These are phyloP conservation scores for Clavaria fumosa DNA, from an alignment of 768 basidiomycete species.

Conservation along the genomic window DNA sequence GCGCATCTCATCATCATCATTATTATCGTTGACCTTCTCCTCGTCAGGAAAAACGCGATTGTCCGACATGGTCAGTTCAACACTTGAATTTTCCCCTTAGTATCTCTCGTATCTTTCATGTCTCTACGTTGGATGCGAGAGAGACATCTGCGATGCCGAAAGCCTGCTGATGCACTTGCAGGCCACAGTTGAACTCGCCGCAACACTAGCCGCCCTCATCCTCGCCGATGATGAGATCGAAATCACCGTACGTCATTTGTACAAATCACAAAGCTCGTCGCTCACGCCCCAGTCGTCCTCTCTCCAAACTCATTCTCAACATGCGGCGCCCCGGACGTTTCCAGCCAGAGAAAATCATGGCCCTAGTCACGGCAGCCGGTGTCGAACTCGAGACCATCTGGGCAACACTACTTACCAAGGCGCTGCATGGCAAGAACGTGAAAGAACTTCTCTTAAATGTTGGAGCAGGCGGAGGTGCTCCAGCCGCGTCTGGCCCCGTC, in stretches of 20 bases:
- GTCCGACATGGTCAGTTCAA: too few species aligned
- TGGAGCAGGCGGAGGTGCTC: slow-evolving; percentile 80
- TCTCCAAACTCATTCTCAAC: too few species aligned
- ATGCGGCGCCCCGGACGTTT: slow-evolving; percentile 7
- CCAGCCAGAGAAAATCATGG: slow-evolving; percentile 82
- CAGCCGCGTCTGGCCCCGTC: slow-evolving; percentile 37
- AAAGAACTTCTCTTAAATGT: slow-evolving; percentile 93
- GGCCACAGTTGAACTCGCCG: slow-evolving; percentile 64
- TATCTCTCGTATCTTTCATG: too few species aligned
- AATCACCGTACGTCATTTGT: slow-evolving; percentile 76
- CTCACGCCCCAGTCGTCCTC: not conserved
- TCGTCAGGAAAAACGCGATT: too few species aligned
- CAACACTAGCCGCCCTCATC: slow-evolving; percentile 95
- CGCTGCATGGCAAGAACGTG: slow-evolving; percentile 94
- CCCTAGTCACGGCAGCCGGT: slow-evolving; percentile 71
- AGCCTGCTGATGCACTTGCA: too few species aligned
- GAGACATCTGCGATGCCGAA: too few species aligned
- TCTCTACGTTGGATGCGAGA: too few species aligned
- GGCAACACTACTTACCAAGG: slow-evolving; percentile 93
- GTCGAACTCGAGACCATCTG: slow-evolving; percentile 93
- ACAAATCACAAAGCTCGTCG: not conserved
- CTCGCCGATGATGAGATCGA: slow-evolving; percentile 95
- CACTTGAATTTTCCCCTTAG: too few species aligned
- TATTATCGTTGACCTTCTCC: too few species aligned
- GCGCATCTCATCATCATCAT: too few species aligned